Base-by-base conservation (phyloP, 352 stramenopile genomes). In the Saprolegnia parasitica region DNA sequence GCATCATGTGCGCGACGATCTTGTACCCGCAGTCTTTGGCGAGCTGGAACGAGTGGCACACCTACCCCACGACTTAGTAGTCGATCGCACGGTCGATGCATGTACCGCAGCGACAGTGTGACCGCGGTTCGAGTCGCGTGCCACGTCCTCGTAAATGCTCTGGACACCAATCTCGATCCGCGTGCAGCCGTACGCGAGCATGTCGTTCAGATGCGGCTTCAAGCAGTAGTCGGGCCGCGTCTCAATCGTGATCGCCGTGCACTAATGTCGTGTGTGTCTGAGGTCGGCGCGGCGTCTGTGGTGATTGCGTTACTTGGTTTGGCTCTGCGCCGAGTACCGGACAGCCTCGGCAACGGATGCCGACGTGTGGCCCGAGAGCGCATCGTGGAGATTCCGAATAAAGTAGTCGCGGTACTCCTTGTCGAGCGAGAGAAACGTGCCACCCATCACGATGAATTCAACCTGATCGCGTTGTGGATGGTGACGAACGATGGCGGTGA, bases 381-480 rank as follows among this genome's bases (percentile, higher is more conserved):
- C 95, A 80, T 99, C 96, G 66, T 99, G 96, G 26, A 99, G 74
- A 73, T 97, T 98, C 4, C 93, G 84, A 75, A 98, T 98, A 68
- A 99, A 99, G 52, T 90, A 98, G 81, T 98, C 96, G 54, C 97
- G 95, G 75, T 99, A 98, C 6, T 80, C 77, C 46, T 86, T 83
- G 74, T 98, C 91, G 24, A 99, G 79, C 71, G 86, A 97, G 55
- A 98, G 81, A 78, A 99, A 99, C 40, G 96, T 99, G 56, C 96
- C 96, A 40, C 96, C 96, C 95, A 99, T 98, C 57, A 99, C 95
- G 68, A 99, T 98, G 72, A 98, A 98, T 76, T 99, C 96, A 71
- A 90, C 83, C 63, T 70, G 3, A 24, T 8, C 2, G 10, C 32
- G 8, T 23, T n/a, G 13, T 49, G 18, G 26, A n/a, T n/a, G n/a